Percentiles rank a stretch among this genome's conserved stretches.
These are phyloP conservation scores for Margaritispora aquatica DNA, from an alignment of 495 filamentous ascomycete species.

Conservation along the genomic window DNA sequence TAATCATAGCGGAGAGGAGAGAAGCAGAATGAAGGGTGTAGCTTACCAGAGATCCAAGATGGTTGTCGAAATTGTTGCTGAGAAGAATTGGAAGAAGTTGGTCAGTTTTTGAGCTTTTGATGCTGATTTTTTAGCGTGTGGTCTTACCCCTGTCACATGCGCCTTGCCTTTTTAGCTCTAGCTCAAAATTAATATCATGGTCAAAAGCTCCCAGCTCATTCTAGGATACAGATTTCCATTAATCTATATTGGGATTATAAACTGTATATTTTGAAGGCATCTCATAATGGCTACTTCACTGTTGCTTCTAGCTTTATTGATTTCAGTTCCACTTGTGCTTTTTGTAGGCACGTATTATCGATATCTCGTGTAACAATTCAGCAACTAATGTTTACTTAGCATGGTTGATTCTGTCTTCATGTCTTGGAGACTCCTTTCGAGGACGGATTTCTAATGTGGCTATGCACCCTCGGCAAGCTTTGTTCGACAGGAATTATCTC, in stretches of 20 bases:
- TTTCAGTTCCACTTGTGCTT: slow-evolving; percentile 40
- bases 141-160: background rate
- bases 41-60: slow-evolving; percentile 22
- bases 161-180: slow-evolving; percentile 3
- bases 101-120: slow-evolving; percentile 2
- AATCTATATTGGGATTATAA: no score
- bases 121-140: slow-evolving; percentile 1
- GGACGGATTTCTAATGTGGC: slow-evolving; percentile 30
- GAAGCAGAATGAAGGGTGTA: slow-evolving; percentile 25
- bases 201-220: background rate
- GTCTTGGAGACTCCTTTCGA: slow-evolving; percentile 49
- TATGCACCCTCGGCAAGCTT: slow-evolving; percentile 31
- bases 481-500: slow-evolving; percentile 49
- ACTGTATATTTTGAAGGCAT: no score
- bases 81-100: background rate
- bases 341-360: slow-evolving; percentile 36
- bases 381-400: slow-evolving; percentile 24
- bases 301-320: slow-evolving; percentile 42
- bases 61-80: slow-evolving; percentile 1
- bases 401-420: slow-evolving; percentile 54
- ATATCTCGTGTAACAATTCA: background rate
- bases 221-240: no score
- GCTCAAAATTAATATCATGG: background rate
- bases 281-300: slow-evolving; percentile 42
- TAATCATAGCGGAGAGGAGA: slow-evolving; percentile 58